Base-by-base conservation (phyloP, 768 basidiomycete species). In the Tulasnella sp. region DNA sequence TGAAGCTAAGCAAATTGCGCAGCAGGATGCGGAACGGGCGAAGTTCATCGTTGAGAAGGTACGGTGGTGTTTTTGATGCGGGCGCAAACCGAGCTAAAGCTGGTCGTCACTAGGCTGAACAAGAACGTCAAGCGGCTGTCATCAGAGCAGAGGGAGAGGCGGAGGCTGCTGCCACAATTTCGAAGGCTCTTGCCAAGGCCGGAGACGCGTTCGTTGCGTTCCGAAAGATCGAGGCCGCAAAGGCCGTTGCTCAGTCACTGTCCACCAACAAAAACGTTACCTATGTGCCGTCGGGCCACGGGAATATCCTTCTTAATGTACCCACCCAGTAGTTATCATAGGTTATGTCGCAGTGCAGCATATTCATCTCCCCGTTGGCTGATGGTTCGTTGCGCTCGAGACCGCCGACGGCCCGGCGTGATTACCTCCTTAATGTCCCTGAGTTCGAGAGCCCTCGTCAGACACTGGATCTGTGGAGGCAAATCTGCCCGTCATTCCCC, bases 11-110 rank as follows among this genome's bases (percentile, higher is more conserved):
- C 97, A 99, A 84, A 98, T 99, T 82, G 97, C 97, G 12, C 97
- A 99, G 83, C 97, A 99, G 88, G 93, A 99, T 84, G 97, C 97
- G 78, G 97, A 99, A 85, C 90, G 97, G 40, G 97, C 97, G 76
- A 99, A 98, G 84, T 99, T 98, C 83, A 93, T 99, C 79, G 97
- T 99, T 78, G 97, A 99, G 86, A 98, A 97, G 88, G 95, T 94
- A 77, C 75, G 86, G 80, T 14, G 19, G 49, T 19, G 29, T 8
- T 40, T 19, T 38, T 1, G 71, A 17, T 76, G 31, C 49, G 38
- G 39, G 29, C 37, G 70, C 42, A 2, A 36, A 8, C 37, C 67
- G 38, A 36, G 22, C 14, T 14, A n/a, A 64, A 11, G 31, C 34
- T 78, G 64, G 72, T 67, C 9, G 67, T 25, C n/a, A 72, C 37